phyloP scores from a whole-genome alignment of 768 basidiomycete species.

The Floccularia luteovirens region DNA sequence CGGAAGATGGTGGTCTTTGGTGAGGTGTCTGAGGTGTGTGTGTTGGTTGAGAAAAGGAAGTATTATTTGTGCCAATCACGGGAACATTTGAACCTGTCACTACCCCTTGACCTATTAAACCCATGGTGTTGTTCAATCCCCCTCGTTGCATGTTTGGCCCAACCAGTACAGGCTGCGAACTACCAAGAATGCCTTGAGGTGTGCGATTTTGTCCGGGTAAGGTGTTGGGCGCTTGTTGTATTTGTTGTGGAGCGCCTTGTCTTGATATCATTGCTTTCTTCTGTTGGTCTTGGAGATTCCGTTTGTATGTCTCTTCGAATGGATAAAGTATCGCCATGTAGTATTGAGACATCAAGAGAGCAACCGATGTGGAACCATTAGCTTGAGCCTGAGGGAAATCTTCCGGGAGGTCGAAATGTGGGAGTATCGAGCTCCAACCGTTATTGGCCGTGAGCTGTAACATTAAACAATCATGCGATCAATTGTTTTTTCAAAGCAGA shows the following conservation, averaged over 20 bases:
- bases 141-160: constrained; percentile 19
- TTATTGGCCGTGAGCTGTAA: constrained; percentile 42
- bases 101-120: constrained; percentile 9
- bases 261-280: constrained; percentile 40
- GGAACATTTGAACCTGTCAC: constrained; percentile 9
- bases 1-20: constrained; percentile 20
- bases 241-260: constrained; percentile 26
- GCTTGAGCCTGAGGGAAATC: constrained; percentile 37
- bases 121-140: constrained; percentile 15
- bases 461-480: not conserved
- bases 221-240: constrained; percentile 13
- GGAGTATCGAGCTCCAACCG: constrained; percentile 46
- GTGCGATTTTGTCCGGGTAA: constrained; percentile 16
- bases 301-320: constrained; percentile 67
- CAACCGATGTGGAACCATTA: constrained; percentile 40
- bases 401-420: constrained; percentile 57
- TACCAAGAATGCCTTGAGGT: constrained; percentile 11
- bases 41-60: constrained; percentile 9
- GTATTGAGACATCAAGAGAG: constrained; percentile 44
- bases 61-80: constrained; percentile 10
- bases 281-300: constrained; percentile 52
- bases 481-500: not conserved
- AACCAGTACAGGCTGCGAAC: constrained; percentile 5
- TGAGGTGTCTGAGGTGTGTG: constrained; percentile 20
- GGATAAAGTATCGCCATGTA: constrained; percentile 59